Percentiles rank a stretch among this genome's conserved stretches.
phyloP scores from a whole-genome alignment of 2,329 filamentous ascomycete genomes.

The Penicillium brevicompactum region DNA sequence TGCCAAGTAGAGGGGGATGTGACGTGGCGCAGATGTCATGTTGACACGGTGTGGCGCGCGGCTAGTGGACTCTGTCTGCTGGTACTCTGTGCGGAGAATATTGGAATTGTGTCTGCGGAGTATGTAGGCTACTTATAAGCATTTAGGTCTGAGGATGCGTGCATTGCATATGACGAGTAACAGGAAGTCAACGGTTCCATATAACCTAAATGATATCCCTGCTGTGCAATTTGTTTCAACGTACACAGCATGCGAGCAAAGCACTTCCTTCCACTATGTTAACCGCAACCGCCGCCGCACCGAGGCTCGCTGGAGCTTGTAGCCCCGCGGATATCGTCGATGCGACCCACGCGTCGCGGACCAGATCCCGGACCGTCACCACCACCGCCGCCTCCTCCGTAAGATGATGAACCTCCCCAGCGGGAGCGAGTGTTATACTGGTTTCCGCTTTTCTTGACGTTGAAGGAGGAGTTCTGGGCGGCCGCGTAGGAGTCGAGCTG shows the following conservation, averaged over 20 bases:
- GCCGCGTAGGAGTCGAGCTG: slow-evolving; percentile 51
- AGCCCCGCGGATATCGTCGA: slow-evolving; percentile 50
- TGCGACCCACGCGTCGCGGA: slow-evolving; percentile 45
- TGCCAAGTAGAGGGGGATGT: slow-evolving; percentile 8
- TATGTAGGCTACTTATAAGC: no score
- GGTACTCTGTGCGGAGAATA: no score
- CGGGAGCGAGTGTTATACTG: slow-evolving; percentile 24
- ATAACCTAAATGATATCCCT: no score
- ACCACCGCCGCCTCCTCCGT: slow-evolving; percentile 25
- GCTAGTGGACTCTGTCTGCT: no score
- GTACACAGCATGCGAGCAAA: not conserved
- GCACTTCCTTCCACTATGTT: slow-evolving; percentile 12
- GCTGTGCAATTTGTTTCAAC: no score
- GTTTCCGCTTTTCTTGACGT: slow-evolving; percentile 37
- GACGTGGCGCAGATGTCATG: slow-evolving; percentile 22
- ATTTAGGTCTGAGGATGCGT: not conserved
- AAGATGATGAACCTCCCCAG: slow-evolving; percentile 21
- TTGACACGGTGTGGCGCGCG: slow-evolving; percentile 8
- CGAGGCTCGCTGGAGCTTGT: not conserved
- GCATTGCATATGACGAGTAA: not conserved
- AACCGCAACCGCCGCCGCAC: slow-evolving; percentile 42
- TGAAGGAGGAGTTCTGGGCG: slow-evolving; percentile 50
- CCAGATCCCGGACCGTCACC: slow-evolving; percentile 33
- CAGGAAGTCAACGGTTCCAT: no score
- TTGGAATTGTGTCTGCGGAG: no score